Evolutionary conservation across 2,329 filamentous ascomycete genomes (phyloP).

Genomic region (Pseudogymnoascus sp.): DNA sequence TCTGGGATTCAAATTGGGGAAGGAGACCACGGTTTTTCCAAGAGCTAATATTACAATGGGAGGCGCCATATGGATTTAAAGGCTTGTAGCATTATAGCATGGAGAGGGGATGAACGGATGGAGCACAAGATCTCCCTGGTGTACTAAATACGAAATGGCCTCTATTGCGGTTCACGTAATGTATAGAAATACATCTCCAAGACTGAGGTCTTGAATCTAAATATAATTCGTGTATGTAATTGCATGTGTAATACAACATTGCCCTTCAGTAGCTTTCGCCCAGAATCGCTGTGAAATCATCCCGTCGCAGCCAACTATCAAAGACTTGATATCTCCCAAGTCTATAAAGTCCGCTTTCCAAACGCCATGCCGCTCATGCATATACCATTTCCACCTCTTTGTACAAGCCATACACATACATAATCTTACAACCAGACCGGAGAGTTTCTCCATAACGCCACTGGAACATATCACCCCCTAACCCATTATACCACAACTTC

Average conservation of each 20-base stretch:
- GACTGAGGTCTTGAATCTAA: background rate
- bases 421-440: constrained; percentile 2
- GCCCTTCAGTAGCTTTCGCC: background rate
- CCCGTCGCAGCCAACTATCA: background rate
- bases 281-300: constrained; percentile 5
- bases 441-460: background rate
- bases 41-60: background rate
- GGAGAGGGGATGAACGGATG: background rate
- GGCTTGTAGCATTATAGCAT: constrained; percentile 6
- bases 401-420: constrained; percentile 8
- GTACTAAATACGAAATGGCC: background rate
- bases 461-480: background rate
- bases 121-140: background rate
- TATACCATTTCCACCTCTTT: constrained; percentile 4
- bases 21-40: background rate
- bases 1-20: background rate
- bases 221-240: constrained; percentile 6
- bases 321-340: background rate
- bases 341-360: constrained; percentile 1
- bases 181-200: background rate
- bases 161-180: background rate
- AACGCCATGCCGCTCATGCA: constrained; percentile 8
- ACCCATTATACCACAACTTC: background rate
- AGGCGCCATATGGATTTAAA: background rate
- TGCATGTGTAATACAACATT: background rate